Percentiles rank a stretch among this genome's conserved stretches.
Conservation (phyloP, 2,329 filamentous ascomycete genomes). For the Colletotrichum eleusines region DNA sequence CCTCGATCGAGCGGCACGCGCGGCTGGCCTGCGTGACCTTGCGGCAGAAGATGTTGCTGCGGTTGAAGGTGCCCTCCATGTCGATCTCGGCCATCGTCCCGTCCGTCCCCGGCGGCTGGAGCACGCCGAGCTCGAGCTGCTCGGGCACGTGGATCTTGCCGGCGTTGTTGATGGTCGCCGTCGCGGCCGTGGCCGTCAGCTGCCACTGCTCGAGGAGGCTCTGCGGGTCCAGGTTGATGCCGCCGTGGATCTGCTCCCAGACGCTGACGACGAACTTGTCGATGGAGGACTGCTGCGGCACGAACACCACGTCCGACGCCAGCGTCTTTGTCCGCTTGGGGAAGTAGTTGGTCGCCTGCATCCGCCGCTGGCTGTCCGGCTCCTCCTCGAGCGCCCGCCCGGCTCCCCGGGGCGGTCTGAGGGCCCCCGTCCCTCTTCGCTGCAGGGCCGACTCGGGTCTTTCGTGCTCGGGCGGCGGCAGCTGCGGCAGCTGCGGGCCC, state of each 20-base stretch:
- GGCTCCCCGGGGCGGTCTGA: slow-evolving; percentile 26
- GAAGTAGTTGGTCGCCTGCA: slow-evolving; percentile 43
- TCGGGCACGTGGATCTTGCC: slow-evolving; percentile 37
- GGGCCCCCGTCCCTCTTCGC: slow-evolving; percentile 33
- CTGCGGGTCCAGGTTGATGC: slow-evolving; percentile 47
- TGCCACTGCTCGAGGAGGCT: slow-evolving; percentile 47
- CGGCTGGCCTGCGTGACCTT: slow-evolving; percentile 58
- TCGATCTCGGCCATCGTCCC: slow-evolving; percentile 27
- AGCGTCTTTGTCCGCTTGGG: slow-evolving; percentile 42
- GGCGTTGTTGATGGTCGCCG: slow-evolving; percentile 42
- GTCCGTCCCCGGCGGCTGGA: slow-evolving; percentile 37
- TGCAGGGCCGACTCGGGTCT: slow-evolving; percentile 9
- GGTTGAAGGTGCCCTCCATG: slow-evolving; percentile 46
- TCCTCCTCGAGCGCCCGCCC: slow-evolving; percentile 32
- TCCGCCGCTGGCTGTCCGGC: slow-evolving; percentile 37
- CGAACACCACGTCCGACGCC: slow-evolving; percentile 28
- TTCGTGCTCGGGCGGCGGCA: not conserved
- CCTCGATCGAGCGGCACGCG: slow-evolving; percentile 67
- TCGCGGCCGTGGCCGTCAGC: slow-evolving; percentile 41
- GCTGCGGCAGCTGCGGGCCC: not conserved
- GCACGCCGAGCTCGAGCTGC: slow-evolving; percentile 33
- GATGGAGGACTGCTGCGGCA: slow-evolving; percentile 43
- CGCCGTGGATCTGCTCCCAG: slow-evolving; percentile 52
- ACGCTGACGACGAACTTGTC: slow-evolving; percentile 50
- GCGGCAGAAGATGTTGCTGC: slow-evolving; percentile 49